A percentile compares a stretch with the other conserved stretches of the same genome.
Evolutionary conservation across 129 eudicot species (phyloP).

Genomic region (Lactuca saligna): DNA sequence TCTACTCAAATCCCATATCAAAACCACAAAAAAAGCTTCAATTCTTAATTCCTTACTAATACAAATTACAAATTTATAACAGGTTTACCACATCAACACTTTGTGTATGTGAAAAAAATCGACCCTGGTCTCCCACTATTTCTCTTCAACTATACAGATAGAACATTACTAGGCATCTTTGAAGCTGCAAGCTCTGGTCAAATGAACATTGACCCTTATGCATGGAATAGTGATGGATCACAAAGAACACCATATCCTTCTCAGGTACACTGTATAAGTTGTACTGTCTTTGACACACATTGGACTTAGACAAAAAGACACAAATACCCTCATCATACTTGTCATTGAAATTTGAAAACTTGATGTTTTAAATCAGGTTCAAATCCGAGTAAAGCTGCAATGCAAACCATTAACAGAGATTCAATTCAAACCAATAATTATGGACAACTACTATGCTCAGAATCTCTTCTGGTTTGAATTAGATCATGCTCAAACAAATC

Average conservation of each 20-base stretch:
- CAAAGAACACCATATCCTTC: constrained; percentile 69
- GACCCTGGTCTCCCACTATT: constrained; percentile 83
- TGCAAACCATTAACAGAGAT: constrained; percentile 53
- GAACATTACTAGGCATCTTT: constrained; percentile 69
- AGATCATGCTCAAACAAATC: constrained; percentile 70
- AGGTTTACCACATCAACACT: constrained; percentile 76
- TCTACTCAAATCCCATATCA: neutral
- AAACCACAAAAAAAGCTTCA: neutral
- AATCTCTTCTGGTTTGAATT: constrained; percentile 83
- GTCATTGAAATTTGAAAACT: constrained; percentile 5
- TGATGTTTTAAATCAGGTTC: constrained; percentile 46
- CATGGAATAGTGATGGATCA: constrained; percentile 78
- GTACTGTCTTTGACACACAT: neutral
- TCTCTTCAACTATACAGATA: constrained; percentile 66
- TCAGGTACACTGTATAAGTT: constrained; percentile 52
- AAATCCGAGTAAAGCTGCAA: constrained; percentile 48
- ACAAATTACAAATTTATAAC: constrained; percentile 20
- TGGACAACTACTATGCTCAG: constrained; percentile 49
- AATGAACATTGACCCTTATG: constrained; percentile 71
- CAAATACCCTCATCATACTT: neutral
- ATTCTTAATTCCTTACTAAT: constrained; percentile 16
- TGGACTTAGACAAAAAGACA: neutral
- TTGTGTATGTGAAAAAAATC: constrained; percentile 59
- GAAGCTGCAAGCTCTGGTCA: constrained; percentile 87
- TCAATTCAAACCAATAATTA: constrained; percentile 67